phyloP scores from a whole-genome alignment of 176 grass and related monocot genomes.

The Urochloa ruziziensis region DNA sequence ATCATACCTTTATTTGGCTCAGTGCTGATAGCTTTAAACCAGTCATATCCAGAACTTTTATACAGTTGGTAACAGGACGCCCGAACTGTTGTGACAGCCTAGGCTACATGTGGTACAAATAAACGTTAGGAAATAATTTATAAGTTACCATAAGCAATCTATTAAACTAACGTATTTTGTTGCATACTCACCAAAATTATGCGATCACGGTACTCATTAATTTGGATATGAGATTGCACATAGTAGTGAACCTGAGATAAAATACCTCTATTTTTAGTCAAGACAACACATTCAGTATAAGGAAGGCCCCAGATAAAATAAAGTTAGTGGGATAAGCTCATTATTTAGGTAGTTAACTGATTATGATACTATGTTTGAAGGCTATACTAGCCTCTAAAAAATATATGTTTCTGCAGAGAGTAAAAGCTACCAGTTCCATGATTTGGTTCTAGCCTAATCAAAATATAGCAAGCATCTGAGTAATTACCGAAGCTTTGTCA shows the following conservation, averaged over 20 bases:
- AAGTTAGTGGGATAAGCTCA: conserved; percentile 9
- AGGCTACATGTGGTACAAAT: conserved; percentile 50
- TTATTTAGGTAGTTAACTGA: neutral
- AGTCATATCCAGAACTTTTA: conserved; percentile 98
- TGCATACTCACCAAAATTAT: conserved; percentile 67
- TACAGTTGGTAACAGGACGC: conserved; percentile 50
- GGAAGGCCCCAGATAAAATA: neutral
- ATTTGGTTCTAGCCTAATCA: conserved; percentile 6
- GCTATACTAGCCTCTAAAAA: conserved; percentile 10
- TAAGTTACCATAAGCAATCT: neutral
- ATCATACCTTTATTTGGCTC: conserved; percentile 89
- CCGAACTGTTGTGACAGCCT: conserved; percentile 58
- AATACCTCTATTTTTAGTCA: conserved; percentile 24
- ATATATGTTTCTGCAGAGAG: neutral
- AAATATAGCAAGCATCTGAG: conserved; percentile 16
- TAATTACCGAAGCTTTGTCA: conserved; percentile 93
- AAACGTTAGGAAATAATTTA: conserved; percentile 5
- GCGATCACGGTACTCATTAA: conserved; percentile 93
- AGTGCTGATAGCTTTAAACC: conserved; percentile 82
- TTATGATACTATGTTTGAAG: conserved; percentile 6
- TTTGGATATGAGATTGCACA: conserved; percentile 99
- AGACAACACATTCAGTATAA: neutral
- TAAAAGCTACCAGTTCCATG: neutral
- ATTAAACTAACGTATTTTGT: neutral
- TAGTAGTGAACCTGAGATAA: conserved; percentile 87